Evolutionary conservation across 768 basidiomycete species (phyloP), one percentile per base, ranked within the genome.

Genomic region (Boletus sp.): DNA sequence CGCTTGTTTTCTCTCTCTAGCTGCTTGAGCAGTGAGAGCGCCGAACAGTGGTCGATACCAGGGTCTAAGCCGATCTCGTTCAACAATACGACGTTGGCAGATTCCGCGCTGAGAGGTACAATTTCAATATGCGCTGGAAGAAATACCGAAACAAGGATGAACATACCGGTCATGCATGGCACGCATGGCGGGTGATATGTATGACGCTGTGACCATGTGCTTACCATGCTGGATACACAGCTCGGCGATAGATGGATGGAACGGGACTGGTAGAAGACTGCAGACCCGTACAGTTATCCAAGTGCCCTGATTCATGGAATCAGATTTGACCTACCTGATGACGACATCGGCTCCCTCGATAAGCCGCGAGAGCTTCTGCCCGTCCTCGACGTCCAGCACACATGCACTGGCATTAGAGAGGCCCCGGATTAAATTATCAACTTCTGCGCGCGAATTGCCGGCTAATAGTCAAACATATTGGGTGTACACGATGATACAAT

Each of bases 31-130:
- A 96, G 74, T 0, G 84, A 80, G 63, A 92, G 79, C 0, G 93
- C 93, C 11, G 90, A 90, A 68, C 89, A 86, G 64, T 94, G 92
- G 69, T 94, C 92, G 51, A 95, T 85, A 2, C 92, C 93, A 0
- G 93, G 92, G 66, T 95, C 93, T 1, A 94, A 77, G 1, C 90
- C 90, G 35, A 96, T 91, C 70, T 98, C 95, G 60, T 93, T 95
- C 40, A 97, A 76, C 2, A 97, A 73, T 1, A 95, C 72, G 7
- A 95, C 80, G 33, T 81, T 80, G 1, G 83, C 79, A 4, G 77
- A 64, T 35, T 75, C 56, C 4, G 93, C 90, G 4, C 90, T 87
- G 53, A 13, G 2, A n/a, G 25, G 35, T 10, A 33, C 7, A 33
- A 15, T 23, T 9, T 30, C 17, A 6, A 32, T 21, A n/a, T 50